Base-by-base conservation (phyloP, 2,329 filamentous ascomycete genomes). In the Colletotrichum salicis region DNA sequence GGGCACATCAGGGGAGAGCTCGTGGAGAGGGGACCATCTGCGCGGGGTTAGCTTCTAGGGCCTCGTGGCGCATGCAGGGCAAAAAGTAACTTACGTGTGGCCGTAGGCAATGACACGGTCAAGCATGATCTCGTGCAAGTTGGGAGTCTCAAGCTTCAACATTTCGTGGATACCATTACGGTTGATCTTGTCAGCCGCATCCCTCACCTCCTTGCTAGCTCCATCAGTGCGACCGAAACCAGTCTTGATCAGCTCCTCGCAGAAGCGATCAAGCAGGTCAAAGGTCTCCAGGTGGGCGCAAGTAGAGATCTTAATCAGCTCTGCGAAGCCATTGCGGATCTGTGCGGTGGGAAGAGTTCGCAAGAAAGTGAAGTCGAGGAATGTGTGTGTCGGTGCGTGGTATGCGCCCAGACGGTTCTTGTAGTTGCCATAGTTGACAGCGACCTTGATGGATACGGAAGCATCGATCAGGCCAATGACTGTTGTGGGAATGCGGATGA, bases 381-480 rank as follows among this genome's bases (percentile, higher is more conserved):
- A 93, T 0, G 92, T 94, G 78, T 92, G 90, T 59, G 89, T 86
- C 0, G 92, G 92, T 0, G 92, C 91, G 77, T 94, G 92, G 78
- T 94, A 94, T 4, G 91, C 92, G 33, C 91, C 91, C 0, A 94
- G 86, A 13, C 91, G 86, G 82, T 94, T 94, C 86, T 94, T 94
- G 85, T 93, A 92, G 79, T 91, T 89, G 78, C 90, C 91, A 76
- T 93, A 93, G 83, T 94, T 94, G 76, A 94, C 91, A 13, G 90
- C 92, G n/a, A 94, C 92, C 79, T 94, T 93, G 84, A 94, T 94
- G 45, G 89, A 92, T 62, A 94, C 92, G 22, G 90, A 92, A 3
- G 92, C 92, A 77, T 94, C 92, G 72, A 94, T 94, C 59, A 94
- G 84, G 11, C 92, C 92, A 77, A 94, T 93, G 74, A 94, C 90